Conservation (phyloP, 1,284 basidiomycete genomes). For the Neolentinus lepideus region DNA sequence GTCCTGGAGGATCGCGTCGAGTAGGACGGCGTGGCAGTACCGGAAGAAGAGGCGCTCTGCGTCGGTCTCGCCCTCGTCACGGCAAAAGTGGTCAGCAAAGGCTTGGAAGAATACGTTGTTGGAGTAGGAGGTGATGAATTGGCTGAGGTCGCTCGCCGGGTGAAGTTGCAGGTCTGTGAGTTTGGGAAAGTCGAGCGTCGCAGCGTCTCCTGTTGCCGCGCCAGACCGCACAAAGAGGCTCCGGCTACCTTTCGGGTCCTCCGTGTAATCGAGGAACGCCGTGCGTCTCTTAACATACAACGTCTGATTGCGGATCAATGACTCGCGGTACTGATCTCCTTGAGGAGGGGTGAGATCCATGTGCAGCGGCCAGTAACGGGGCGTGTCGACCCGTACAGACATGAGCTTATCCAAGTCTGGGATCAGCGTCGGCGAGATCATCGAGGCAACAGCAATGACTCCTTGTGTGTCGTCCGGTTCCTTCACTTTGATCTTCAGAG, state of each 20-base stretch:
- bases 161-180: slow-evolving; percentile 57
- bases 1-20: slow-evolving; percentile 87
- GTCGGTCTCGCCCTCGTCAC: slow-evolving; percentile 46
- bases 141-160: slow-evolving; percentile 65
- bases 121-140: slow-evolving; percentile 82
- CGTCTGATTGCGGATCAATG: slow-evolving; percentile 71
- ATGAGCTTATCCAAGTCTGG: slow-evolving; percentile 78
- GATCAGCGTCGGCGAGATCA: slow-evolving; percentile 89
- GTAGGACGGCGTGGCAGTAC: slow-evolving; percentile 71
- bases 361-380: slow-evolving; percentile 90
- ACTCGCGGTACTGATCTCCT: slow-evolving; percentile 42
- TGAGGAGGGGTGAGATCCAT: slow-evolving; percentile 65
- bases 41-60: slow-evolving; percentile 59
- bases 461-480: slow-evolving; percentile 39
- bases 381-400: slow-evolving; percentile 82
- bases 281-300: slow-evolving; percentile 89
- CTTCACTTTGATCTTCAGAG: slow-evolving; percentile 76
- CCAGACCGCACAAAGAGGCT: slow-evolving; percentile 81
- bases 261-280: slow-evolving; percentile 87
- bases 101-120: slow-evolving; percentile 70
- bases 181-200: slow-evolving; percentile 77
- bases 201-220: slow-evolving; percentile 67
- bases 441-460: slow-evolving; percentile 49
- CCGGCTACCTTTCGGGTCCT: slow-evolving; percentile 88
- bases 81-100: slow-evolving; percentile 70